These are phyloP conservation scores for Curvularia spicifera DNA, from an alignment of 2,329 filamentous ascomycete species.

Conservation along the genomic window DNA sequence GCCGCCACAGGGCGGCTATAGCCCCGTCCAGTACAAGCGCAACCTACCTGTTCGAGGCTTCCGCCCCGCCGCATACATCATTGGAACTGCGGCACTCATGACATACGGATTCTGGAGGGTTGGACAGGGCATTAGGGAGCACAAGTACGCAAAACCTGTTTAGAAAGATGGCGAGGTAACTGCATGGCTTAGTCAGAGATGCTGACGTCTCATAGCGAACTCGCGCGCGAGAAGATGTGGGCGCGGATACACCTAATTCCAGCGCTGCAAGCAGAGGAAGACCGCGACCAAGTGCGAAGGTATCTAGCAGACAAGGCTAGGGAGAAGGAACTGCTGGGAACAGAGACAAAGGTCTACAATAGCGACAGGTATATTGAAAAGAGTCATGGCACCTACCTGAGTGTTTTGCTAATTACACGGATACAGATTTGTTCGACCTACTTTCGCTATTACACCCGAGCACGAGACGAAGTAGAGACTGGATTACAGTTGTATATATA, in stretches of 20 bases:
- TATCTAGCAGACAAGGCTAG: slow-evolving; percentile 85
- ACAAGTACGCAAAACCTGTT: slow-evolving; percentile 70
- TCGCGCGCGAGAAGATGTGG: slow-evolving; percentile 98
- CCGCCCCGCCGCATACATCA: slow-evolving; percentile 78
- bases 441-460: slow-evolving; percentile 74
- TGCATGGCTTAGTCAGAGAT: not conserved
- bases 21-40: slow-evolving; percentile 96
- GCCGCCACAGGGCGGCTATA: slow-evolving; percentile 93
- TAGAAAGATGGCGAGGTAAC: not conserved
- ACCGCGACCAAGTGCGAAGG: slow-evolving; percentile 90
- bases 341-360: slow-evolving; percentile 85
- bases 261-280: slow-evolving; percentile 92
- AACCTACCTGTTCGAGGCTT: slow-evolving; percentile 93
- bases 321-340: slow-evolving; percentile 88
- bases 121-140: slow-evolving; percentile 82
- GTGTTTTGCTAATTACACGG: slow-evolving; percentile 14
- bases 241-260: slow-evolving; percentile 93
- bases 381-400: not conserved
- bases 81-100: slow-evolving; percentile 80
- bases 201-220: slow-evolving; percentile 68
- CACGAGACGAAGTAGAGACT: slow-evolving; percentile 62
- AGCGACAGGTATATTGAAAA: slow-evolving; percentile 73
- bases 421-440: slow-evolving; percentile 69
- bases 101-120: slow-evolving; percentile 89
- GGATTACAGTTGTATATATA: slow-evolving; percentile 20